These are phyloP conservation scores for Annulohypoxylon maeteangense DNA, from an alignment of 495 filamentous ascomycete genomes.

Conservation along the genomic window DNA sequence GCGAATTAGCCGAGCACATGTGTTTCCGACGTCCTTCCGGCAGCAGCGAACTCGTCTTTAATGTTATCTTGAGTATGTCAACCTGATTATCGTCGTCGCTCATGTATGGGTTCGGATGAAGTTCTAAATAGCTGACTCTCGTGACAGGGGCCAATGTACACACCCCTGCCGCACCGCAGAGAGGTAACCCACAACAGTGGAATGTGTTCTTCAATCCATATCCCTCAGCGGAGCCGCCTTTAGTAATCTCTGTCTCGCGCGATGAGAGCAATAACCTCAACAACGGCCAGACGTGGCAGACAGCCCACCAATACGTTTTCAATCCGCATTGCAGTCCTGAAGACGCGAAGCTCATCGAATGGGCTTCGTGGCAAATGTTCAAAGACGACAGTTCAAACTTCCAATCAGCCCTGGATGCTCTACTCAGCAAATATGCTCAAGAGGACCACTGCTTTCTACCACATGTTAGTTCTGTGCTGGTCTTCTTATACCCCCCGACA, in stretches of 20 bases:
- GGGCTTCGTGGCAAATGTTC: conserved; percentile 46
- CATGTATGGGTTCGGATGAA: neutral
- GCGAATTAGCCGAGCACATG: conserved; percentile 43
- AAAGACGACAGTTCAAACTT: conserved; percentile 30
- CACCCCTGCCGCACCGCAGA: conserved; percentile 16
- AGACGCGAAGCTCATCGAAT: conserved; percentile 31
- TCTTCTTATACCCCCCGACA: neutral
- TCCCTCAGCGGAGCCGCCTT: conserved; percentile 8
- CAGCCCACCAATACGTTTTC: conserved; percentile 24
- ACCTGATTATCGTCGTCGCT: conserved; percentile 5
- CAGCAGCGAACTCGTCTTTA: conserved; percentile 40
- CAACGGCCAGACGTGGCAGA: conserved; percentile 17
- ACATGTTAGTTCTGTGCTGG: conserved; percentile 35
- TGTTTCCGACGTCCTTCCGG: conserved; percentile 43
- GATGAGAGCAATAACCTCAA: conserved; percentile 17
- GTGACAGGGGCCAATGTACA: conserved; percentile 15
- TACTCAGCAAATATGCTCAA: conserved; percentile 36
- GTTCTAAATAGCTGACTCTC: conserved; percentile 23
- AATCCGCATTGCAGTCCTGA: conserved; percentile 23
- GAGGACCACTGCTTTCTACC: conserved; percentile 38
- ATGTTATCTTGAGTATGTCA: conserved; percentile 43
- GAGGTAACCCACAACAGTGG: conserved; percentile 15
- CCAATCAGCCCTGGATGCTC: conserved; percentile 43
- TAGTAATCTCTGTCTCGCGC: conserved; percentile 26
- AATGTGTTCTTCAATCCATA: conserved; percentile 29